phyloP scores from a whole-genome alignment of 371 early-diverging fungal species.

The Mortierella polycephala region DNA sequence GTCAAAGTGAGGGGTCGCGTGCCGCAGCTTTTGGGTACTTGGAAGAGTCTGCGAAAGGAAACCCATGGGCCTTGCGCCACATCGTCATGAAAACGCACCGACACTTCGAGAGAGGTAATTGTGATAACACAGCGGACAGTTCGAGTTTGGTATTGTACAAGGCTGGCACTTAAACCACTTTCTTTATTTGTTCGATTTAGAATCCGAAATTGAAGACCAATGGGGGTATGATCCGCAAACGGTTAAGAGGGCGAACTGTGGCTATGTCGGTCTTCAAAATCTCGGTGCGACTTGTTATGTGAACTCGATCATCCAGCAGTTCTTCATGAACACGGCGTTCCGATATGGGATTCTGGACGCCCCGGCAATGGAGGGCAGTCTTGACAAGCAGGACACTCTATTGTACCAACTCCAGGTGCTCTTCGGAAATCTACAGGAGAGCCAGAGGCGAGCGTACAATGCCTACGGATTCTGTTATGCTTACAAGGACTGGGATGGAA shows the following conservation, averaged over 20 bases:
- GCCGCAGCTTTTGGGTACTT: constrained; percentile 56
- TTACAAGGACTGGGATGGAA: constrained; percentile 64
- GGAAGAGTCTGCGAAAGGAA: constrained; percentile 41
- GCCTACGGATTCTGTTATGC: constrained; percentile 57
- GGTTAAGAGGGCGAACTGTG: constrained; percentile 55
- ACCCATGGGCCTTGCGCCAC: constrained; percentile 36
- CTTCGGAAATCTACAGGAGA: constrained; percentile 57
- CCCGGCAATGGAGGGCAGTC: constrained; percentile 23
- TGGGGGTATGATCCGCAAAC: constrained; percentile 61
- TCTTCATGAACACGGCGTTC: constrained; percentile 64
- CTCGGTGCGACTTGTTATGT: constrained; percentile 76
- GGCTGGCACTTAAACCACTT: background rate
- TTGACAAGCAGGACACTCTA: constrained; percentile 54
- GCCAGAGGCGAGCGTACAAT: constrained; percentile 57
- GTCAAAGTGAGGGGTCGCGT: constrained; percentile 45
- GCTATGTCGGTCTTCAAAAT: constrained; percentile 62
- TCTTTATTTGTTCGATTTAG: constrained; percentile 16
- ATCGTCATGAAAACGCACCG: constrained; percentile 41
- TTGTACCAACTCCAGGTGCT: constrained; percentile 60
- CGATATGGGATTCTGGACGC: constrained; percentile 57
- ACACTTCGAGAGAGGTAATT: constrained; percentile 50
- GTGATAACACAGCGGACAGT: background rate
- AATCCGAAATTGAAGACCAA: constrained; percentile 43
- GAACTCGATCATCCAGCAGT: constrained; percentile 69
- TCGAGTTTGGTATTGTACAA: background rate